These are phyloP conservation scores for Zanthoxylum bungeanum DNA, from an alignment of 345 rosid genomes.

Conservation along the genomic window DNA sequence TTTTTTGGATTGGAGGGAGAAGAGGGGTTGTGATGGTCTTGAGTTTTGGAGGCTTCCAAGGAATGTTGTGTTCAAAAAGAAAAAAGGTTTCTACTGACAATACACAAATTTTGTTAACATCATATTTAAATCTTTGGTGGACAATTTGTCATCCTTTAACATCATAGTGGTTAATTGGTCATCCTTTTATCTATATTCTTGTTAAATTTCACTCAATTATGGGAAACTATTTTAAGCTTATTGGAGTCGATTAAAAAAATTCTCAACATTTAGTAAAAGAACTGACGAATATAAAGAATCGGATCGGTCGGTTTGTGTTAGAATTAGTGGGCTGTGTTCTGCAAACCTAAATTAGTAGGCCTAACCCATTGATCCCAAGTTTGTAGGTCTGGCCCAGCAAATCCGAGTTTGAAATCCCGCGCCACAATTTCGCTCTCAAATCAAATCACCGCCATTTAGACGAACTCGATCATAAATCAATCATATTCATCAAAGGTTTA, in stretches of 20 bases:
- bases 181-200: not conserved
- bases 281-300: too few relatives aligned
- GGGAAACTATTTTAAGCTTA: too few relatives aligned
- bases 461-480: not conserved
- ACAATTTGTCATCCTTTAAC: too few relatives aligned
- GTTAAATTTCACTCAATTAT: not conserved
- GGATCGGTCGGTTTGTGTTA: too few relatives aligned
- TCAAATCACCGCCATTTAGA: not conserved
- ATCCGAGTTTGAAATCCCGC: not conserved
- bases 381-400: not conserved
- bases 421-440: conserved; percentile 1
- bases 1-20: not conserved
- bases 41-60: not conserved
- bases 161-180: too few relatives aligned
- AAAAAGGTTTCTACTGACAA: not conserved
- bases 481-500: not conserved
- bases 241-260: too few relatives aligned
- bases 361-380: too few relatives aligned
- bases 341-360: not conserved
- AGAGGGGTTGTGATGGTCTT: not conserved
- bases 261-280: too few relatives aligned
- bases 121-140: not conserved
- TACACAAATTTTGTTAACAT: not conserved
- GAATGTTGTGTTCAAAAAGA: not conserved
- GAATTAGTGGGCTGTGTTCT: too few relatives aligned